These are phyloP conservation scores for Claviceps paspali DNA, from an alignment of 2,329 filamentous ascomycete species.

Conservation along the genomic window DNA sequence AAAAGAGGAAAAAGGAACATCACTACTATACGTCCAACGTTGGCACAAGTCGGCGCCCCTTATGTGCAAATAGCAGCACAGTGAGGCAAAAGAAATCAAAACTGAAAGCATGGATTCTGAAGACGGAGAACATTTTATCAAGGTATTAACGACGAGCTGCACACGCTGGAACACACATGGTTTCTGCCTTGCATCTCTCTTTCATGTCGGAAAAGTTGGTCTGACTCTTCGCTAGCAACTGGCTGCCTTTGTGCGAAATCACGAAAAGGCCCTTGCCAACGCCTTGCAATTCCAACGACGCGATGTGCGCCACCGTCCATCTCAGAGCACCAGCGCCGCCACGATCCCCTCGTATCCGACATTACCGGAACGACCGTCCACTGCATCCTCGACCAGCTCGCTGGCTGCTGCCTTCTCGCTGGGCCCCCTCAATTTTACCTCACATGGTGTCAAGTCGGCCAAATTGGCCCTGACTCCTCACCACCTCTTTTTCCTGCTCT, in stretches of 20 bases:
- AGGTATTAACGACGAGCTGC: slow-evolving; percentile 38
- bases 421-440: slow-evolving; percentile 70
- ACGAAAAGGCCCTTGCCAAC: slow-evolving; percentile 95
- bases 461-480: slow-evolving; percentile 90
- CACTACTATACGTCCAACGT: too few relatives aligned
- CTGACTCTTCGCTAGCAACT: slow-evolving; percentile 55
- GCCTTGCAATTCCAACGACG: slow-evolving; percentile 69
- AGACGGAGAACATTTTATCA: slow-evolving; percentile 81
- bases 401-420: slow-evolving; percentile 78
- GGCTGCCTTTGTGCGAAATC: slow-evolving; percentile 87
- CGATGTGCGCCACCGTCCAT: slow-evolving; percentile 55
- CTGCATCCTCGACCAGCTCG: slow-evolving; percentile 54
- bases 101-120: slow-evolving; percentile 58
- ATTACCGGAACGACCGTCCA: slow-evolving; percentile 45
- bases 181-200: neutral
- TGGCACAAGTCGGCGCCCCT: neutral
- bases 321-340: slow-evolving; percentile 47
- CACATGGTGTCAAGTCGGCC: slow-evolving; percentile 71
- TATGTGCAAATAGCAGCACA: slow-evolving; percentile 7
- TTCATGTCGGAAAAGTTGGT: slow-evolving; percentile 1
- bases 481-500: slow-evolving; percentile 91
- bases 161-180: neutral
- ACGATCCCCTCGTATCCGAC: slow-evolving; percentile 39
- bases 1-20: too few relatives aligned
- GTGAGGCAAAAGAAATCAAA: slow-evolving; percentile 13